Conservation (phyloP, 2,329 filamentous ascomycete species). For the Dothistroma septosporum region DNA sequence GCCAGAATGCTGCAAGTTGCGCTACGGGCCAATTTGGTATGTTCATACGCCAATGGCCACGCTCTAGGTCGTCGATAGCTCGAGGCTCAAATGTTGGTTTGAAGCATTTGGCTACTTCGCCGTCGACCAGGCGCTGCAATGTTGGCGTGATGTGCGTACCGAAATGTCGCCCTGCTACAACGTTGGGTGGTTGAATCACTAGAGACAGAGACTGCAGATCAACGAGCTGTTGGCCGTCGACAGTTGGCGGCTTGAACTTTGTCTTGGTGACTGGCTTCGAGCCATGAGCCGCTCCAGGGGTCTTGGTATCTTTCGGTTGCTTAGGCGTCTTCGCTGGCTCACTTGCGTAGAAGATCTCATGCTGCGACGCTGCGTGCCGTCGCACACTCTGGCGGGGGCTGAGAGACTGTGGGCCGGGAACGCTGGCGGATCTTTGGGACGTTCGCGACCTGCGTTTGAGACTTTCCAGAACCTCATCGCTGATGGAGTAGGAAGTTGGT, state of each 20-base stretch:
- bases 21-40: constrained; percentile 52
- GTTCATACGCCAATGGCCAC: constrained; percentile 72
- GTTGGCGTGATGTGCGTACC: constrained; percentile 31
- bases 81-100: constrained; percentile 42
- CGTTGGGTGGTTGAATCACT: constrained; percentile 25
- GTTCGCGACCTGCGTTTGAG: constrained; percentile 13
- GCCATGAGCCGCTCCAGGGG: neutral
- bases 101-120: constrained; percentile 31
- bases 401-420: constrained; percentile 17
- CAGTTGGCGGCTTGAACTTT: neutral
- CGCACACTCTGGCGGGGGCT: neutral
- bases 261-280: neutral
- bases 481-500: constrained; percentile 35
- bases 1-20: constrained; percentile 56
- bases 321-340: neutral
- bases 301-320: neutral
- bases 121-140: constrained; percentile 31
- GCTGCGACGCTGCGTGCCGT: neutral
- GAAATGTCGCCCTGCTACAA: constrained; percentile 22
- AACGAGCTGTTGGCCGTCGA: neutral
- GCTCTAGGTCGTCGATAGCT: constrained; percentile 56
- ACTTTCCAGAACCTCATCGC: constrained; percentile 25
- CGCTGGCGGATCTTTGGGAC: constrained; percentile 23
- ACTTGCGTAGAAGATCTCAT: neutral
- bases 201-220: constrained; percentile 5